A percentile compares a stretch with the other conserved stretches of the same genome.
Evolutionary conservation across 352 stramenopile genomes (phyloP).

Genomic region (Globisporangium takayamanum): DNA sequence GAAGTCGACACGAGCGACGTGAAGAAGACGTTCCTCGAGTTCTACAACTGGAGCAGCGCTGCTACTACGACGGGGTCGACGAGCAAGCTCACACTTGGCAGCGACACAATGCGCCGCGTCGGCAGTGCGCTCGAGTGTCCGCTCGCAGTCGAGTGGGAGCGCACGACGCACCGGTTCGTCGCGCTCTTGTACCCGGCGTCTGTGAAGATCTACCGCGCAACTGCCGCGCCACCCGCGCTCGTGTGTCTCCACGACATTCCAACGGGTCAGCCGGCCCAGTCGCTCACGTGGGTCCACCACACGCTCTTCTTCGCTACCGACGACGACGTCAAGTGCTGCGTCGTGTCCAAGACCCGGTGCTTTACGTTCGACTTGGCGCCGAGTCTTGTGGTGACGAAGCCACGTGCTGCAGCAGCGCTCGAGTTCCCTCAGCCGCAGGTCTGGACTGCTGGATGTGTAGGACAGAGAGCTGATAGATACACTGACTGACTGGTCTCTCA

Average conservation of each 20-base stretch:
- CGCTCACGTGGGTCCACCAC: conserved; percentile 60
- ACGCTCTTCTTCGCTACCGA: conserved; percentile 60
- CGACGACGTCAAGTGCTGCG: conserved; percentile 55
- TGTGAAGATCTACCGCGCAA: conserved; percentile 47
- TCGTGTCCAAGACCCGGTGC: conserved; percentile 49
- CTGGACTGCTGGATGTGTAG: conserved; percentile 1
- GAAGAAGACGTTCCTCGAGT: conserved; percentile 58
- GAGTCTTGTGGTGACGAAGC: conserved; percentile 10
- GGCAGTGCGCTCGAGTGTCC: conserved; percentile 41
- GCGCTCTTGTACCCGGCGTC: conserved; percentile 46
- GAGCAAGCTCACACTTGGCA: background rate
- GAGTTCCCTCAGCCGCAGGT: conserved; percentile 49
- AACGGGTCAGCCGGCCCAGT: conserved; percentile 26
- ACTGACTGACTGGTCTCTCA: background rate
- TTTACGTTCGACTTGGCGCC: conserved; percentile 64
- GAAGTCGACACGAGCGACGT: conserved; percentile 29
- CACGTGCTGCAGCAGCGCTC: conserved; percentile 12
- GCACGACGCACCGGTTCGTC: conserved; percentile 32
- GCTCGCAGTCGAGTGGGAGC: conserved; percentile 58
- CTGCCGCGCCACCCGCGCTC: conserved; percentile 17
- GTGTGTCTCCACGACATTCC: conserved; percentile 54
- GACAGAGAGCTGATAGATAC: background rate
- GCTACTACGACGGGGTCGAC: conserved; percentile 6
- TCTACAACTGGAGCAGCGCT: conserved; percentile 54
- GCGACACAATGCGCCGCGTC: conserved; percentile 18